Conservation (phyloP, 2,329 filamentous ascomycete genomes). For the Aspergillus hiratsukae region DNA sequence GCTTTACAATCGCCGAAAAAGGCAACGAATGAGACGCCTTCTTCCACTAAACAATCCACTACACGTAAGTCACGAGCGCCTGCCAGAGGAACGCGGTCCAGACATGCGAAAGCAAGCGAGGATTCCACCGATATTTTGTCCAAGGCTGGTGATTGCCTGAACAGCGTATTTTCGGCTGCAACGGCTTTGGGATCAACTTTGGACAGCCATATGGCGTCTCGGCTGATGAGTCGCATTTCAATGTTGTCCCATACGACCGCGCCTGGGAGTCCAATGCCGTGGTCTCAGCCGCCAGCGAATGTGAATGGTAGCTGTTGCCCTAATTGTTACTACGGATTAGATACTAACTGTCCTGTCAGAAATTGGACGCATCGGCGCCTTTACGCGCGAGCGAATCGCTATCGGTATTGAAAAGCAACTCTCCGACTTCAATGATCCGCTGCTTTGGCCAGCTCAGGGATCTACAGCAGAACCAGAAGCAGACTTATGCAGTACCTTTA, state of each 20-base stretch:
- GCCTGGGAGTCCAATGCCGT: constrained; percentile 22
- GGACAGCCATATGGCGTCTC: constrained; percentile 36
- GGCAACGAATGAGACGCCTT: constrained; percentile 33
- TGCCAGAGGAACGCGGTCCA: constrained; percentile 21
- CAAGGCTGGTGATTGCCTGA: constrained; percentile 32
- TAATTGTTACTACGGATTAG: background rate
- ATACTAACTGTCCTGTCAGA: constrained; percentile 25
- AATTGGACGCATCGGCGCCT: constrained; percentile 39
- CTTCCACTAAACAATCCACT: constrained; percentile 22
- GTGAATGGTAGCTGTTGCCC: constrained; percentile 32
- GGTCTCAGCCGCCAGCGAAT: constrained; percentile 31
- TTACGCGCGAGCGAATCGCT: constrained; percentile 34
- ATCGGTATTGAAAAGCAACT: constrained; percentile 45
- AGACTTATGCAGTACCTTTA: constrained; percentile 60
- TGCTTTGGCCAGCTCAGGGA: constrained; percentile 46
- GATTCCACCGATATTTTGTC: constrained; percentile 36
- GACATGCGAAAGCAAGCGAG: constrained; percentile 26
- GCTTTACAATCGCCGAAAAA: constrained; percentile 49
- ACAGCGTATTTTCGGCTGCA: constrained; percentile 29
- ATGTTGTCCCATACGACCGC: constrained; percentile 41
- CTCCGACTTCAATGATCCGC: constrained; percentile 39
- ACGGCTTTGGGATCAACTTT: constrained; percentile 36
- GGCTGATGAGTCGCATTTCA: constrained; percentile 38
- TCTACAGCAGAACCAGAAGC: constrained; percentile 15
- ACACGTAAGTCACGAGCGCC: constrained; percentile 25